Conservation (phyloP, 1,139 yeast genomes). For the Kazachstania sp. region DNA sequence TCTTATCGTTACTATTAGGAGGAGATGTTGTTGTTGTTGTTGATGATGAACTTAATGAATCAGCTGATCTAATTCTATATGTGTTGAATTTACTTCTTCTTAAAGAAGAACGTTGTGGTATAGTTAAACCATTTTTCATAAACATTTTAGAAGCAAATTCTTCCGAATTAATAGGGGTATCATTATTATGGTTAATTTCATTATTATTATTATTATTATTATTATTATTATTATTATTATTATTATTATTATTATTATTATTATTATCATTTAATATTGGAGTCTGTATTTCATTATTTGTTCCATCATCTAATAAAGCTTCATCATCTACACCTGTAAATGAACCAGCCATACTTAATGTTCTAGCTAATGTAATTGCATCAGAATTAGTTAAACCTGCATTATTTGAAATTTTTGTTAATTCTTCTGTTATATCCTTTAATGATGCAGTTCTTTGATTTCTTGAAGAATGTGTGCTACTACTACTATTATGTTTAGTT, state of each 20-base stretch:
- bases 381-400: constrained; percentile 71
- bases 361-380: constrained; percentile 67
- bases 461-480: background rate
- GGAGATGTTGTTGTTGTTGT: background rate
- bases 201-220: constrained; percentile 4
- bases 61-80: constrained; percentile 17
- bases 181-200: background rate
- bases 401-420: constrained; percentile 54
- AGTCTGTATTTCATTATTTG: background rate
- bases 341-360: constrained; percentile 36
- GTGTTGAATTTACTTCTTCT: constrained; percentile 29
- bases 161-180: background rate
- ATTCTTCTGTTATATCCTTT: constrained; percentile 56
- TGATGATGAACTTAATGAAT: constrained; percentile 4
- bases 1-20: background rate
- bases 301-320: background rate
- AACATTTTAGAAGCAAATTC: constrained; percentile 25
- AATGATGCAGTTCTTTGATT: constrained; percentile 35
- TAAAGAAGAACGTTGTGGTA: constrained; percentile 28
- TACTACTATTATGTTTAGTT: background rate
- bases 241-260: background rate
- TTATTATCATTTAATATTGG: constrained; percentile 3
- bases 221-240: background rate
- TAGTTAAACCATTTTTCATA: constrained; percentile 21
- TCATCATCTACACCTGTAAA: constrained; percentile 4